phyloP scores from a whole-genome alignment of 805 yeast genomes.

The Saccharomycopsis sp. region DNA sequence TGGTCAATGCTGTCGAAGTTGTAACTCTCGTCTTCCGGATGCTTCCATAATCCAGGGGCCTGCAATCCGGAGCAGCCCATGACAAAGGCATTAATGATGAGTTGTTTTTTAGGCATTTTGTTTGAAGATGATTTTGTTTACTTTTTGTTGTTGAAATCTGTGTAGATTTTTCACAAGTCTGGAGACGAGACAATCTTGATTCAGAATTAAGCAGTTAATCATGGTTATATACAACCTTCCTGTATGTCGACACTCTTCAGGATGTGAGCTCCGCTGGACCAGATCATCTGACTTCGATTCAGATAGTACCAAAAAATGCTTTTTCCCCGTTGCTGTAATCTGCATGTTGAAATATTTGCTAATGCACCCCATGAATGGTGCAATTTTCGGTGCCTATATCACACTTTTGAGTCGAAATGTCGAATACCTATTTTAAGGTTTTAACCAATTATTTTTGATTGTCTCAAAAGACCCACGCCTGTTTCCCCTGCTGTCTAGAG shows the following conservation, averaged over 20 bases:
- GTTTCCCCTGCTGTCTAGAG: no score
- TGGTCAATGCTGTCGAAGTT: constrained; percentile 21
- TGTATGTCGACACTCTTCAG: background rate
- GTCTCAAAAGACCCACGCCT: no score
- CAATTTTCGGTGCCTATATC: background rate
- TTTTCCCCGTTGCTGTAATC: background rate
- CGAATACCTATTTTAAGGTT: background rate
- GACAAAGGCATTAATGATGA: constrained; percentile 33
- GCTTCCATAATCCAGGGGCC: constrained; percentile 23
- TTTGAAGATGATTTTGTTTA: background rate
- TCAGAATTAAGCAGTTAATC: background rate
- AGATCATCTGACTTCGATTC: background rate
- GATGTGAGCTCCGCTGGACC: background rate
- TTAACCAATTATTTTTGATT: no score
- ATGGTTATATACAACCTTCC: background rate
- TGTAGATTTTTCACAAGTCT: no score
- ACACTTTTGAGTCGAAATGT: background rate
- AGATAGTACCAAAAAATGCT: background rate
- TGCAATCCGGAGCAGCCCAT: constrained; percentile 29
- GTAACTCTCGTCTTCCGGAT: constrained; percentile 14
- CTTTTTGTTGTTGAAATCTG: background rate
- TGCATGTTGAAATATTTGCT: background rate
- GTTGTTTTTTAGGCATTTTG: constrained; percentile 21
- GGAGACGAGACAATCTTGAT: no score
- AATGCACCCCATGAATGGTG: background rate